phyloP scores from a whole-genome alignment of 371 early-diverging fungal genomes.

The Rhizopus arrhizus region DNA sequence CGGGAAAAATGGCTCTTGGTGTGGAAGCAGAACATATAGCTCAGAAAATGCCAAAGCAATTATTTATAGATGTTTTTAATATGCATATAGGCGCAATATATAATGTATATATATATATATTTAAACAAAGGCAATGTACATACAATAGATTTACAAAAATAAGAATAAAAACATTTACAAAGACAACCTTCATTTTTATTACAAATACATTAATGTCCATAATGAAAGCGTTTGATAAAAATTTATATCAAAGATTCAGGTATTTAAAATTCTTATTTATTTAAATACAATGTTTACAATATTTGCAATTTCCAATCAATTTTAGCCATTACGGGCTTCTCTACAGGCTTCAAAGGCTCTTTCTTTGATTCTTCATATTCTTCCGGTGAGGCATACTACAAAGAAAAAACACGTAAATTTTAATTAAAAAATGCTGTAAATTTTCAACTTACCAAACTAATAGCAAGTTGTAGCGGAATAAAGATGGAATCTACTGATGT shows the following conservation, averaged over 20 bases:
- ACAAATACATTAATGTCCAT: no score
- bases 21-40: conserved; percentile 7
- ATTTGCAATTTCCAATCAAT: conserved; percentile 51
- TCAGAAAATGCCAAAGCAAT: no score
- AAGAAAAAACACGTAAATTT: background rate
- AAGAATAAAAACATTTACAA: no score
- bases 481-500: conserved; percentile 40
- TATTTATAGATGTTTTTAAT: no score
- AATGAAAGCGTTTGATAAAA: no score
- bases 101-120: no score
- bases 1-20: conserved; percentile 14
- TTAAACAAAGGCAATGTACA: no score
- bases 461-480: conserved; percentile 45
- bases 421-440: background rate
- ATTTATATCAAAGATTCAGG: no score
- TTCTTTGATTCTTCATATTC: conserved; percentile 45
- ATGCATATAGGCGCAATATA: no score
- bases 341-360: conserved; percentile 32
- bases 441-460: conserved; percentile 35
- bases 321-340: conserved; percentile 46
- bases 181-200: no score
- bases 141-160: no score
- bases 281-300: conserved; percentile 58
- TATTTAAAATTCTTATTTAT: no score
- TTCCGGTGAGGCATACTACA: conserved; percentile 43